These are phyloP conservation scores for Colletotrichum tropicale DNA, from an alignment of 2,329 filamentous ascomycete species.

Conservation along the genomic window DNA sequence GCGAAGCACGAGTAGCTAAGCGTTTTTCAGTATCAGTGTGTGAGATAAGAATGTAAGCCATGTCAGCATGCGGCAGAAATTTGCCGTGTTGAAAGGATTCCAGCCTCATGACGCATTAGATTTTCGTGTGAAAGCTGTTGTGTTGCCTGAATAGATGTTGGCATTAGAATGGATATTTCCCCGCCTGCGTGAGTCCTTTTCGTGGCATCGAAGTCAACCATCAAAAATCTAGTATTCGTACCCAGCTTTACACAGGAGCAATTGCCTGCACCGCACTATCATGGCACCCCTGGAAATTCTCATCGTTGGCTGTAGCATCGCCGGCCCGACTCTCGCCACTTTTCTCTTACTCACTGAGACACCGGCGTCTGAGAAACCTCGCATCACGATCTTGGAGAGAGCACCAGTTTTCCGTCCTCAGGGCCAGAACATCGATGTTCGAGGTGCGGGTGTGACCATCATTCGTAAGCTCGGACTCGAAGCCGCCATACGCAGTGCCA, in stretches of 20 bases:
- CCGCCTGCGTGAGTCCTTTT: background rate
- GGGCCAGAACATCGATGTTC: conserved; percentile 42
- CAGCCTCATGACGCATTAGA: background rate
- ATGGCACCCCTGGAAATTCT: conserved; percentile 25
- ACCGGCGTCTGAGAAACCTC: background rate
- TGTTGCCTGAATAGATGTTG: background rate
- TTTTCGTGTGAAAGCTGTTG: background rate
- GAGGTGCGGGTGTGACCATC: conserved; percentile 37
- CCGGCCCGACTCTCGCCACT: conserved; percentile 32
- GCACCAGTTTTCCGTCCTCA: conserved; percentile 26
- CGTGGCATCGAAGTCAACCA: background rate
- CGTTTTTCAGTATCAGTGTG: background rate
- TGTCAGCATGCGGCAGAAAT: background rate
- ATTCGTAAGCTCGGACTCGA: conserved; percentile 45
- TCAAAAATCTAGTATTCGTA: background rate
- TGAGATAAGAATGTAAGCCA: background rate
- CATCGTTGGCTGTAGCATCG: conserved; percentile 36
- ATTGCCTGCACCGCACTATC: background rate
- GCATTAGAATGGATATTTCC: background rate
- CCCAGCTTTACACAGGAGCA: background rate
- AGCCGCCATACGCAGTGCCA: conserved; percentile 31
- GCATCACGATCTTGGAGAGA: conserved; percentile 44
- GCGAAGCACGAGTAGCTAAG: background rate
- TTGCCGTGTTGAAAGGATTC: background rate
- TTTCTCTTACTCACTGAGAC: background rate